Base-by-base conservation (phyloP, 2,329 filamentous ascomycete species). In the Apiospora hydei region DNA sequence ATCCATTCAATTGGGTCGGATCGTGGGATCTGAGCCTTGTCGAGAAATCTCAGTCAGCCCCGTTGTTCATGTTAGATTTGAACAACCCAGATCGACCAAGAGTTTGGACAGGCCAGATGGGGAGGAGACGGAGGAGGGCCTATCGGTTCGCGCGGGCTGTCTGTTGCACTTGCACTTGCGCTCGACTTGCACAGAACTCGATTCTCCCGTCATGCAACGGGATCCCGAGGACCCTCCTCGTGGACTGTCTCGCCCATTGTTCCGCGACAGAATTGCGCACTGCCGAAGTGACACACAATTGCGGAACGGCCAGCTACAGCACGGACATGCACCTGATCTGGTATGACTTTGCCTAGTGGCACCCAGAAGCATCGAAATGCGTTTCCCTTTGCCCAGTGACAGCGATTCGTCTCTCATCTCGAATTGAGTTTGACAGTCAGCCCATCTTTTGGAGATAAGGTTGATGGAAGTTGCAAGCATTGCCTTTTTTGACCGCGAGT, bases 261-360 rank as follows among this genome's bases (percentile, higher is more conserved):
- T 64, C 11, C 57, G 57, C 57, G 18, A 41, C 57, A 64, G 41
- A 7, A 38, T 21, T 61, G 26, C 53, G 5, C 34, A 38, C 53
- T 61, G 30, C 53, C 53, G 53, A 61, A 18, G 53, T 61, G 30
- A 34, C 34, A 61, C 53, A 34, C 21, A 57, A 61, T 18, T 24
- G 46, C 68, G 46, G 68, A 24, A 41, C 68, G 46, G 68, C 68
- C 47, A 69, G 68, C 14, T 8, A 53, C 68, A 46, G 46, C 46
- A 53, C 46, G 68, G 68, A 30, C 30, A 53, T 69, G 43, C 68
- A 49, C 68, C 34, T 69, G 44, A 69, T 69, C 68, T 69, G 44
- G 46, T 69, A 18, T 16, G 30, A 69, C 68, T 47, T 30, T 30
- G 41, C 30, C 18, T 24, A 8, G 21, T 67, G 24, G 43, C 13